A percentile compares a stretch with the other conserved stretches of the same genome.
phyloP scores from a whole-genome alignment of 2,329 filamentous ascomycete genomes.

The Neospermospora avenae region DNA sequence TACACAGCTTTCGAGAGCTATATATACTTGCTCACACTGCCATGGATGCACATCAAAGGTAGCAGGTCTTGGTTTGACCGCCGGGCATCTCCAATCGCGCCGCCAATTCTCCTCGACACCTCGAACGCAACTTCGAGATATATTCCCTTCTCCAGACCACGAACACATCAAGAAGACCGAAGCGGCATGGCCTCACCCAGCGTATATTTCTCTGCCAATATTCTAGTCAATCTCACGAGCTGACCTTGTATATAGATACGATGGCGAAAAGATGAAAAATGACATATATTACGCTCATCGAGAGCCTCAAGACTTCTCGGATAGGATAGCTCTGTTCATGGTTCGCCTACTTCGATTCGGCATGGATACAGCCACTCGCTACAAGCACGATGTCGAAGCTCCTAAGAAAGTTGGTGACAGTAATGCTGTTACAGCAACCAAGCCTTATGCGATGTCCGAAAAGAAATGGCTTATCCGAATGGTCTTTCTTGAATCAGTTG shows the following conservation, averaged over 20 bases:
- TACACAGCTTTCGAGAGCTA: slow-evolving; percentile 29
- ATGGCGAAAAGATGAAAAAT: slow-evolving; percentile 71
- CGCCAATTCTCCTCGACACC: slow-evolving; percentile 32
- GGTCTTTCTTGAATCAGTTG: slow-evolving; percentile 91
- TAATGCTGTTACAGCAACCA: slow-evolving; percentile 40
- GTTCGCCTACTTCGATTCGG: slow-evolving; percentile 74
- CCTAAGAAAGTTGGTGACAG: slow-evolving; percentile 43
- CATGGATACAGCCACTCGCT: slow-evolving; percentile 79
- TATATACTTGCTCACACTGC: slow-evolving; percentile 25
- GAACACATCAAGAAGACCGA: slow-evolving; percentile 55
- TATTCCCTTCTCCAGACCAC: slow-evolving; percentile 34
- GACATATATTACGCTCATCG: slow-evolving; percentile 75
- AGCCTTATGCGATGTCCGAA: slow-evolving; percentile 70
- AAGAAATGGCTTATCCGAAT: slow-evolving; percentile 87
- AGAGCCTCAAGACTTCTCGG: slow-evolving; percentile 66
- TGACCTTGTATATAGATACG: slow-evolving; percentile 52
- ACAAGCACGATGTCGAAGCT: slow-evolving; percentile 63
- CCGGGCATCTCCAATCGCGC: slow-evolving; percentile 13
- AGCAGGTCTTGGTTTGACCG: slow-evolving; percentile 16
- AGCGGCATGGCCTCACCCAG: slow-evolving; percentile 57
- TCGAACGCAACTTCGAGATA: slow-evolving; percentile 28
- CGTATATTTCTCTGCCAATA: slow-evolving; percentile 20
- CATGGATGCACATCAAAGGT: slow-evolving; percentile 18
- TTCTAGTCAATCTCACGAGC: neutral
- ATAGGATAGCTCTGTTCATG: slow-evolving; percentile 73